Percentiles rank a stretch among this genome's conserved stretches.
Conservation (phyloP, 805 yeast genomes). For the Pichia insulana region DNA sequence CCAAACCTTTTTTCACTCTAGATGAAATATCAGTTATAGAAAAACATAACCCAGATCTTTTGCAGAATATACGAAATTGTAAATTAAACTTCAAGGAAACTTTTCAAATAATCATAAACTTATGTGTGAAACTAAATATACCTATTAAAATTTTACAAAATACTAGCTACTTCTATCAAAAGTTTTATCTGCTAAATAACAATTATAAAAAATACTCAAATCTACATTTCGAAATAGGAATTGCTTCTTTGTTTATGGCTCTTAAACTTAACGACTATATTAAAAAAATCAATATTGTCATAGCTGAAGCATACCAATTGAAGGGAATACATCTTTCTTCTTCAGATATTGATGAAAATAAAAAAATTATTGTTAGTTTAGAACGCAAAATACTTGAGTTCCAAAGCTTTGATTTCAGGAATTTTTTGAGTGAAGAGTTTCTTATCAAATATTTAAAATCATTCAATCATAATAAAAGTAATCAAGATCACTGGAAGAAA, state of each 20-base stretch:
- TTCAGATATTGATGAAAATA: constrained; percentile 41
- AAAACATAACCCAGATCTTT: constrained; percentile 14
- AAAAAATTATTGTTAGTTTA: constrained; percentile 45
- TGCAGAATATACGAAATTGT: constrained; percentile 18
- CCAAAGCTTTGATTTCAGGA: constrained; percentile 71
- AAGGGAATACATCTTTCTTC: constrained; percentile 23
- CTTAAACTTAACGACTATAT: constrained; percentile 78
- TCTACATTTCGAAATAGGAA: constrained; percentile 50
- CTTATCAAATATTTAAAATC: constrained; percentile 53
- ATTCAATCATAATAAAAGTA: constrained; percentile 15
- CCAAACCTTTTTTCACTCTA: constrained; percentile 28
- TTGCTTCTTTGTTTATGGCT: constrained; percentile 62
- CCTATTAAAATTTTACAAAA: constrained; percentile 66
- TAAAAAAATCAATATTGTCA: constrained; percentile 60
- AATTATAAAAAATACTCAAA: constrained; percentile 40
- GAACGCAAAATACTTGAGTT: constrained; percentile 73
- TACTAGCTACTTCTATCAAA: constrained; percentile 64
- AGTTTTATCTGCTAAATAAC: constrained; percentile 54
- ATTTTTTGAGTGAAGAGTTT: constrained; percentile 56
- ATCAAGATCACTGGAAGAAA: constrained; percentile 28
- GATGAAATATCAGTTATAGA: constrained; percentile 21
- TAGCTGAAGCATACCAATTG: constrained; percentile 36
- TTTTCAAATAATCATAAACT: constrained; percentile 43
- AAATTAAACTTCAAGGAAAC: constrained; percentile 29
- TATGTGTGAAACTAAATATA: constrained; percentile 47